phyloP scores from a whole-genome alignment of 345 rosid genomes.

The Boechera retrofracta region DNA sequence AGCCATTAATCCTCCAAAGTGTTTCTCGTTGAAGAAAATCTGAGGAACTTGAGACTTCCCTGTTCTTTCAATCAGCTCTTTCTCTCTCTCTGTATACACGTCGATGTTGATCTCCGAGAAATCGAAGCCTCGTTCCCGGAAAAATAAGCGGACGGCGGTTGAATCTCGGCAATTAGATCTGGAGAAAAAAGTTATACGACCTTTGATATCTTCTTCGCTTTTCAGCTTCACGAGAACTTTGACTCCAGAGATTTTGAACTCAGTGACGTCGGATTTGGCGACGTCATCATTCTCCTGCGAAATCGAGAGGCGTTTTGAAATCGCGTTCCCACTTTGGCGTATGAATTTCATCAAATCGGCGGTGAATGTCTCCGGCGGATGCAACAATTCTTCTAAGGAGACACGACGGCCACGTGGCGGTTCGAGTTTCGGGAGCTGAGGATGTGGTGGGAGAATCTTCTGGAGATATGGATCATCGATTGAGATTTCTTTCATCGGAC shows the following conservation, averaged over 20 bases:
- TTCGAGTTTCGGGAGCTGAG: constrained; percentile 75
- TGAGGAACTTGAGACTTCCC: constrained; percentile 76
- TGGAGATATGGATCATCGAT: constrained; percentile 12
- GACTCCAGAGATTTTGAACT: constrained; percentile 74
- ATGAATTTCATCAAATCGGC: constrained; percentile 59
- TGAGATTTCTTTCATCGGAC: constrained; percentile 22
- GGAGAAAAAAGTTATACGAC: constrained; percentile 72
- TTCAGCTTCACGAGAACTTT: constrained; percentile 70
- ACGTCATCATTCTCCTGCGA: constrained; percentile 36
- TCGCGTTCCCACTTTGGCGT: constrained; percentile 68
- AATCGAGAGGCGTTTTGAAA: constrained; percentile 56
- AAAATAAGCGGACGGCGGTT: constrained; percentile 72
- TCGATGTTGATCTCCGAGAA: constrained; percentile 88
- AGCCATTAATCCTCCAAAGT: constrained; percentile 80
- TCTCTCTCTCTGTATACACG: constrained; percentile 64
- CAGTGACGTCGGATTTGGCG: constrained; percentile 56
- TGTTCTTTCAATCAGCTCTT: constrained; percentile 66
- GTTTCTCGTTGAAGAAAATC: constrained; percentile 84
- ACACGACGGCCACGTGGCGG: constrained; percentile 61
- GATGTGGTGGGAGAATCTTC: constrained; percentile 57
- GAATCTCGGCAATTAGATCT: constrained; percentile 84
- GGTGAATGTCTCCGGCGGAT: constrained; percentile 41
- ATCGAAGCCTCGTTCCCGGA: constrained; percentile 59
- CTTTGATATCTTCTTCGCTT: constrained; percentile 52
- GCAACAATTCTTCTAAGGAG: constrained; percentile 18